These are phyloP conservation scores for Penicillium robsamsonii DNA, from an alignment of 495 filamentous ascomycete genomes.

Conservation along the genomic window DNA sequence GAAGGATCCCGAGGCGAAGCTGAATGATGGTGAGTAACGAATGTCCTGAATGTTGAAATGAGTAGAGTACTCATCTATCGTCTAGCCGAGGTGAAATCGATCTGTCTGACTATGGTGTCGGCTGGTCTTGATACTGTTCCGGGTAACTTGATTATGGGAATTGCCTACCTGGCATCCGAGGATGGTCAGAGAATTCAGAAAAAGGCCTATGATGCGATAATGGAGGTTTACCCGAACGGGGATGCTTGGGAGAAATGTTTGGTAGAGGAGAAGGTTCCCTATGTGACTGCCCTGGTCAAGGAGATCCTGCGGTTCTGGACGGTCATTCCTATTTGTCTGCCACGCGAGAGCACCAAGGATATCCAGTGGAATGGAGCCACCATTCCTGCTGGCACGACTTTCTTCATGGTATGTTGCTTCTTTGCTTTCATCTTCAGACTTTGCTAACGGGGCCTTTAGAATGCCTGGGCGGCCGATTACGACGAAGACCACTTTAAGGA, in stretches of 20 bases:
- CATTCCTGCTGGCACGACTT: slow-evolving; percentile 63
- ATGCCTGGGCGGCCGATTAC: slow-evolving; percentile 69
- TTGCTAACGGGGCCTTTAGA: slow-evolving; percentile 34
- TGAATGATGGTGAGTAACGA: slow-evolving; percentile 55
- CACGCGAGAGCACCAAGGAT: slow-evolving; percentile 61
- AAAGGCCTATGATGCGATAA: slow-evolving; percentile 62
- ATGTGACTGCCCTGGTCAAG: slow-evolving; percentile 67
- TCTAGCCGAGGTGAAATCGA: slow-evolving; percentile 65
- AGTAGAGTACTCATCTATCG: slow-evolving; percentile 7
- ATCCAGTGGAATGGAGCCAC: slow-evolving; percentile 57
- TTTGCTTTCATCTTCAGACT: not conserved
- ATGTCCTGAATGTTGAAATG: not conserved
- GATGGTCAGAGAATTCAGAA: slow-evolving; percentile 63
- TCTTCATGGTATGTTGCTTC: slow-evolving; percentile 56
- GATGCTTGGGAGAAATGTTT: slow-evolving; percentile 66
- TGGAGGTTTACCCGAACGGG: slow-evolving; percentile 60
- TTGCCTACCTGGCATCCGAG: slow-evolving; percentile 64
- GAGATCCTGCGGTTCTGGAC: slow-evolving; percentile 70
- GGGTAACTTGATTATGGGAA: slow-evolving; percentile 67
- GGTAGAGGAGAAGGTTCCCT: slow-evolving; percentile 67
- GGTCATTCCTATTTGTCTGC: slow-evolving; percentile 71
- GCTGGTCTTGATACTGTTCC: slow-evolving; percentile 69
- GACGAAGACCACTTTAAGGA: slow-evolving; percentile 64
- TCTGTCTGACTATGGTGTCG: slow-evolving; percentile 74
- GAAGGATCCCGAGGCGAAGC: slow-evolving; percentile 61